A percentile compares a stretch with the other conserved stretches of the same genome.
These are phyloP conservation scores for Ogataea hybrid DNA, from an alignment of 1,139 yeast genomes.

Conservation along the genomic window DNA sequence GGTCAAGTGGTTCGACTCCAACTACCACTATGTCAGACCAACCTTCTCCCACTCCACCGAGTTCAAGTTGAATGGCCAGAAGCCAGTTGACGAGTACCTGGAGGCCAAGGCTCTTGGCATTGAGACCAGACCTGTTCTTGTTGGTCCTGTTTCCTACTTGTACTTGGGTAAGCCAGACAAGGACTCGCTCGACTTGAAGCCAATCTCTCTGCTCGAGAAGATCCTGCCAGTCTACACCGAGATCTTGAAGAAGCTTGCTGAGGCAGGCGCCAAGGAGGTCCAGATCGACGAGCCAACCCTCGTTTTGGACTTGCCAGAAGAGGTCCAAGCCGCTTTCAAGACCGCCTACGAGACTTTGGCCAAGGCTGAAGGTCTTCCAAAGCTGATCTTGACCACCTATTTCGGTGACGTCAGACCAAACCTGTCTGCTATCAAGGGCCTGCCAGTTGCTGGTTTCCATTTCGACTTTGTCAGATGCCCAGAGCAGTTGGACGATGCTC, in stretches of 20 bases:
- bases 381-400: constrained; percentile 83
- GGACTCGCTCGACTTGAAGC: constrained; percentile 93
- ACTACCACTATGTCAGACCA: constrained; percentile 99
- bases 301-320: constrained; percentile 88
- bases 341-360: constrained; percentile 76
- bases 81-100: constrained; percentile 96
- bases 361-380: constrained; percentile 64
- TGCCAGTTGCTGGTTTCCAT: constrained; percentile 96
- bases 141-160: constrained; percentile 96
- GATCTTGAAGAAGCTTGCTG: constrained; percentile 80
- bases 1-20: constrained; percentile 99
- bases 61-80: constrained; percentile 93
- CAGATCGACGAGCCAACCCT: constrained; percentile 98
- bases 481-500: constrained; percentile 88
- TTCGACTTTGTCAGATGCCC: constrained; percentile 96
- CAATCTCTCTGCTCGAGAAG: constrained; percentile 84
- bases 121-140: constrained; percentile 94
- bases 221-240: constrained; percentile 90
- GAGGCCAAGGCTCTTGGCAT: constrained; percentile 97
- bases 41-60: constrained; percentile 94
- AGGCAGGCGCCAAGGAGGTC: constrained; percentile 92
- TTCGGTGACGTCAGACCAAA: constrained; percentile 99
- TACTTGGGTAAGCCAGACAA: constrained; percentile 97
- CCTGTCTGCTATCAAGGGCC: constrained; percentile 79
- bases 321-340: constrained; percentile 82